Base-by-base conservation (phyloP, 2,329 filamentous ascomycete genomes). In the Fusarium marasasianum region DNA sequence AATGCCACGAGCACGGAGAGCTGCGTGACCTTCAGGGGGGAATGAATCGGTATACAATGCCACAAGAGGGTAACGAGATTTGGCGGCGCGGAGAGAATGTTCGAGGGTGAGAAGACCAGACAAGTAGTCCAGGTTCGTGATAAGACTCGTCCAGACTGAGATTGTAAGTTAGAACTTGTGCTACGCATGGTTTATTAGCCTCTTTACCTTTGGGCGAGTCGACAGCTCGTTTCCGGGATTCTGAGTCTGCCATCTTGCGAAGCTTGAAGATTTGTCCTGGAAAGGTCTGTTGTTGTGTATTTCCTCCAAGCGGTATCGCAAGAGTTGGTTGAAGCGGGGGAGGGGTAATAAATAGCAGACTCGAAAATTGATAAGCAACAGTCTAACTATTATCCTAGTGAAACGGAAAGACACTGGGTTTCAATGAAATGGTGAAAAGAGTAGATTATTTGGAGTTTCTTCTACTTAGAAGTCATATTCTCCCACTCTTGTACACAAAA, bases 101-200 rank as follows among this genome's bases (percentile, higher is more conserved):
- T 95, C 89, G 71, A 98, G 92, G 3, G 94, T 94, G 62, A 97
- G 87, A 57, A 97, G 91, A 53, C 95, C 95, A 11, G 93, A 88
- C 69, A 97, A 91, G 83, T 97, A 97, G 77, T 88, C 87, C 55
- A 90, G 91, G 84, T 96, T 97, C 68, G 94, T 97, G 80, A 98
- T 95, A 75, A 97, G 88, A 17, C 92, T 93, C 35, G 93, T 94
- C 94, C 94, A 98, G 80, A 96, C 94, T 94, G 81, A 41, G 26
- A 57, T 26, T 29, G n/a, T 38, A 68, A 13, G 54, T 67, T 57
- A 68, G 60, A 59, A 22, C 45, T 54, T 44, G 37, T 22, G 43
- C 29, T 11, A 12, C 47, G 18, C 24, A 59, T 31, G 45, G 7
- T 15, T 44, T 9, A 12, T 44, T 9, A 12, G 17, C 14, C 6